Conservation (phyloP, 208 protist species). For the Trypanosoma rangeli region DNA sequence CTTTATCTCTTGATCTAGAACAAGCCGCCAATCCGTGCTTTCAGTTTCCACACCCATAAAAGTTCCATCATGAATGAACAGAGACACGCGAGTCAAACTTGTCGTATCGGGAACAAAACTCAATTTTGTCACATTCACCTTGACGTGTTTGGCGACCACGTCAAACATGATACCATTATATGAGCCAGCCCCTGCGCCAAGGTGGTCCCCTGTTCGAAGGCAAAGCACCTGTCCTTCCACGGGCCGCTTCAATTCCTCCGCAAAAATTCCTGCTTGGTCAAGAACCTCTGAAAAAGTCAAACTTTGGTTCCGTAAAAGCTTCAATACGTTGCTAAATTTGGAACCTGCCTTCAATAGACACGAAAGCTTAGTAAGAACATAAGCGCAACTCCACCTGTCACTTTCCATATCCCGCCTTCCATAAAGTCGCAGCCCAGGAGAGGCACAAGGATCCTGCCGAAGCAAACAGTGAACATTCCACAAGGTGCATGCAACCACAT, state of each 20-base stretch:
- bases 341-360: slow-evolving; percentile 25
- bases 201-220: slow-evolving; percentile 52
- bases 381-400: slow-evolving; percentile 68
- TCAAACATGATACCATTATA: slow-evolving; percentile 93
- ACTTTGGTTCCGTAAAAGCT: slow-evolving; percentile 37
- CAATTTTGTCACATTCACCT: slow-evolving; percentile 66
- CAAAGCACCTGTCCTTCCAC: slow-evolving; percentile 52
- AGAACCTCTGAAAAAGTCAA: slow-evolving; percentile 50
- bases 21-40: slow-evolving; percentile 47
- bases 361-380: slow-evolving; percentile 35
- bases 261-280: slow-evolving; percentile 52
- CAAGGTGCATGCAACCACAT: slow-evolving; percentile 51
- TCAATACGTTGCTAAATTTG: slow-evolving; percentile 31
- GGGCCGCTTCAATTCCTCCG: slow-evolving; percentile 39
- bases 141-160: slow-evolving; percentile 71
- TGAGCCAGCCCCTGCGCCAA: slow-evolving; percentile 53
- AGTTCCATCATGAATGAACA: slow-evolving; percentile 70
- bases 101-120: slow-evolving; percentile 84
- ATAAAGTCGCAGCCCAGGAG: slow-evolving; percentile 40
- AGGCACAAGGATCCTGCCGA: slow-evolving; percentile 39
- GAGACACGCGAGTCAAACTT: slow-evolving; percentile 48
- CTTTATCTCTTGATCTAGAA: slow-evolving; percentile 52
- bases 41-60: slow-evolving; percentile 76
- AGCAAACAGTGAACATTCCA: slow-evolving; percentile 57
- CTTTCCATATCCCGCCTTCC: slow-evolving; percentile 45